These are phyloP conservation scores for Ganoderma lucidum DNA, from an alignment of 1,284 basidiomycete genomes.

Conservation along the genomic window DNA sequence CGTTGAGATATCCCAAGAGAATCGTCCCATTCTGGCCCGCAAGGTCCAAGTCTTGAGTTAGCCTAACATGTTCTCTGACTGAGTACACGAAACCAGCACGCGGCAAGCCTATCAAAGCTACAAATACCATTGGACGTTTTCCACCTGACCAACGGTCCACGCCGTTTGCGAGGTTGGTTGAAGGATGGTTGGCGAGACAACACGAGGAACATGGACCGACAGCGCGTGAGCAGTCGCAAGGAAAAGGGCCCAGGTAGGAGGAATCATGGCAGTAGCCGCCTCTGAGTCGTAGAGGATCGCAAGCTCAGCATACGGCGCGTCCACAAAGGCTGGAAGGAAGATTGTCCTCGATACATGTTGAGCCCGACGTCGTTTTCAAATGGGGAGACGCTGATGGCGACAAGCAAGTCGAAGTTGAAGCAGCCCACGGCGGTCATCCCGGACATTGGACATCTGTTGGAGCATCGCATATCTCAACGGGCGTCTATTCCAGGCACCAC, in stretches of 20 bases:
- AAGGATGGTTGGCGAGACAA: conserved; percentile 6
- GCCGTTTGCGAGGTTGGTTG: neutral
- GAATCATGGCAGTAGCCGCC: neutral
- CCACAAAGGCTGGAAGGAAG: neutral
- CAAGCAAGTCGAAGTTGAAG: neutral
- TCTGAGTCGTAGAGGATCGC: neutral
- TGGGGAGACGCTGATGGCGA: conserved; percentile 2
- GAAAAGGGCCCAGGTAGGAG: neutral
- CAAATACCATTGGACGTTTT: conserved; percentile 11
- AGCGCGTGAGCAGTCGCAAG: neutral
- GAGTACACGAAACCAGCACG: neutral
- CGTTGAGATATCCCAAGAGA: neutral
- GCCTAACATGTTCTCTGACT: neutral
- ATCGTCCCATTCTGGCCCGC: neutral
- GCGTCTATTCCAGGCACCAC: neutral
- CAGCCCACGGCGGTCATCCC: neutral
- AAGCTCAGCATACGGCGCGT: neutral
- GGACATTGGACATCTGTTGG: too few species aligned
- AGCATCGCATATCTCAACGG: neutral
- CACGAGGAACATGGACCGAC: conserved; percentile 3
- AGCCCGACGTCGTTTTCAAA: neutral
- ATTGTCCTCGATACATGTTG: neutral
- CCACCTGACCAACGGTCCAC: conserved; percentile 5
- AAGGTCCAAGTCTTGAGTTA: neutral
- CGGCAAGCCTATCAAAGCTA: neutral